Base-by-base conservation (phyloP, 1,139 yeast species). In the Suhomyces guaymorum region DNA sequence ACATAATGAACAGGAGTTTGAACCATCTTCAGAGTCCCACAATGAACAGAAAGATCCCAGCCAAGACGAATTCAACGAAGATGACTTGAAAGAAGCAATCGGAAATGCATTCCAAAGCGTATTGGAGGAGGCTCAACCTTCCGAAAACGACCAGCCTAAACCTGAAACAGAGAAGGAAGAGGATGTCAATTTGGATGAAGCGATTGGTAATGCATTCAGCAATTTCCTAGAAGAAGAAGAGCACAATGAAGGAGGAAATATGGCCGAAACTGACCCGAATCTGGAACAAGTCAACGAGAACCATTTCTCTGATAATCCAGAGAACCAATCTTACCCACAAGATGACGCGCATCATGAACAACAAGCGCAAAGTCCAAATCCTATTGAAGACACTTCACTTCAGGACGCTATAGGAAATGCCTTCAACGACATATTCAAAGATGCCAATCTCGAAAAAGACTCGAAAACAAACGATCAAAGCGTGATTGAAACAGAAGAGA, bases 361-460 rank as follows among this genome's bases (percentile, higher is more conserved):
- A 19, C 16, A 24, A n/a, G 5, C 15, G 10, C 26, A 23, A 21
- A 11, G 5, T 5, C 23, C n/a, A 21, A 10, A 7, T 9, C 10
- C 23, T 10, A 21, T 7, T 11, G 23, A 21, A 11, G 34, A 35
- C 9, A 28, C 13, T 8, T 50, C 48, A 16, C 37, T 57, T 9
- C 51, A 55, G 16, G 56, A 50, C 24, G 61, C 59, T 7, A 58
- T 57, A 11, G 61, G 59, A 3, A 45, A 52, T 35, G 61, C 63
- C 2, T 53, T 56, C 35, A 48, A 44, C 8, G 44, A 40, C 26
- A 38, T 51, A 5, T 27, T 9, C 28, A 30, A 15, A 16, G 15
- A 19, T 23, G 21, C 15, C 18, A 19, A 9, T 13, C 27, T 16
- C n/a, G n/a, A n/a, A n/a, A n/a, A n/a, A n/a, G n/a, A n/a, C n/a